Conservation (phyloP, 306 rosid genomes). For the Canavalia ensiformis region DNA sequence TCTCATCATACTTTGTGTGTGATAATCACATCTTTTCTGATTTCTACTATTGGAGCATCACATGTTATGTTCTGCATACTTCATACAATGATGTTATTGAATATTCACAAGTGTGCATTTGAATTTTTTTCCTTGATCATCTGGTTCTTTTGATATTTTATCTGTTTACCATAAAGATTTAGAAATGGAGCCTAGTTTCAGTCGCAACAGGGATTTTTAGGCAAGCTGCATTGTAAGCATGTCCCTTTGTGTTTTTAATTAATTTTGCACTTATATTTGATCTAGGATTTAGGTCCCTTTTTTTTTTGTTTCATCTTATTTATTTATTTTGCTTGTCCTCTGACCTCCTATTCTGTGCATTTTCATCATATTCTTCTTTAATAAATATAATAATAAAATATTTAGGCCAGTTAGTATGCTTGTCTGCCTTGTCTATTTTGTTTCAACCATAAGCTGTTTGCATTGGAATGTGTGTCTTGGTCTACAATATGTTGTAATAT, state of each 20-base stretch:
- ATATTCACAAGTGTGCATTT: slow-evolving; percentile 1
- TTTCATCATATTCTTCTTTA: background rate
- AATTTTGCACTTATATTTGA: background rate
- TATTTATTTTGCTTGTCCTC: background rate
- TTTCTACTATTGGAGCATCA: background rate
- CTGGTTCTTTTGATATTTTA: background rate
- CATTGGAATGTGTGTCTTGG: slow-evolving; percentile 5
- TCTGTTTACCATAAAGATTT: background rate
- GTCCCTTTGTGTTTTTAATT: background rate
- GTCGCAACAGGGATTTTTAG: background rate
- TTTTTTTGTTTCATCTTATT: no score
- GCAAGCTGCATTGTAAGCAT: background rate
- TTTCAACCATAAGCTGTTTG: slow-evolving; percentile 10
- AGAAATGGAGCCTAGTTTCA: background rate
- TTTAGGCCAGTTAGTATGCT: background rate
- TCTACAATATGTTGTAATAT: background rate
- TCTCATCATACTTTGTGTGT: slow-evolving; percentile 35
- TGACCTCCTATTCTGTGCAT: background rate
- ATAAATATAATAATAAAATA: background rate
- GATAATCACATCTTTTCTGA: slow-evolving; percentile 14
- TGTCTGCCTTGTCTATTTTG: background rate
- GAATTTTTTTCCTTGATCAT: background rate
- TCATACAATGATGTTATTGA: slow-evolving; percentile 7
- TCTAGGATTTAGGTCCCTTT: background rate
- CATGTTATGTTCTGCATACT: slow-evolving; percentile 14